Conservation (phyloP, 2,329 filamentous ascomycete species). For the Didymellaceae sp. region DNA sequence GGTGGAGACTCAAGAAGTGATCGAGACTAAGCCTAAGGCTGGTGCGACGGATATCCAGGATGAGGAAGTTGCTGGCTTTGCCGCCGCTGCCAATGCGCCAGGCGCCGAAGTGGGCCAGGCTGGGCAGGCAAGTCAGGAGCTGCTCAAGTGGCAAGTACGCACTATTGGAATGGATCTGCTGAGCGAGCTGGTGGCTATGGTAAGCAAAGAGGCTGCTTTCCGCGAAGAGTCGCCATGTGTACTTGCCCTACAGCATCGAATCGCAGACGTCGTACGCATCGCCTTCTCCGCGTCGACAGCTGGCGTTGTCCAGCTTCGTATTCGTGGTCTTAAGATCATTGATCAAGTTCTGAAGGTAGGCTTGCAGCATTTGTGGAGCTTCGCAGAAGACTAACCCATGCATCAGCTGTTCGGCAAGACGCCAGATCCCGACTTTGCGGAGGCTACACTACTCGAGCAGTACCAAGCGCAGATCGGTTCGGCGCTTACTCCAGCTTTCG, state of each 20-base stretch:
- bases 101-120: slow-evolving; percentile 51
- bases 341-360: slow-evolving; percentile 80
- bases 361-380: background rate
- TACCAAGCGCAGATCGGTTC: slow-evolving; percentile 99
- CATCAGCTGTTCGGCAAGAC: slow-evolving; percentile 85
- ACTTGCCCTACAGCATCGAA: slow-evolving; percentile 76
- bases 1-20: slow-evolving; percentile 64
- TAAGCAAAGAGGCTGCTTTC: slow-evolving; percentile 78
- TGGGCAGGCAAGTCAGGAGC: slow-evolving; percentile 70
- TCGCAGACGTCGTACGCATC: slow-evolving; percentile 94
- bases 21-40: slow-evolving; percentile 56
- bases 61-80: slow-evolving; percentile 96
- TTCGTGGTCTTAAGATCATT: slow-evolving; percentile 92
- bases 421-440: slow-evolving; percentile 95
- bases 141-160: slow-evolving; percentile 92
- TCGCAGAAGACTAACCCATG: slow-evolving; percentile 6
- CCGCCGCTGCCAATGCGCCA: slow-evolving; percentile 69
- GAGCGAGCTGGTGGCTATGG: slow-evolving; percentile 78
- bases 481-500: slow-evolving; percentile 93
- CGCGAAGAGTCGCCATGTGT: slow-evolving; percentile 82
- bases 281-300: slow-evolving; percentile 97
- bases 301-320: slow-evolving; percentile 84
- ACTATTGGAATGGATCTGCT: slow-evolving; percentile 93
- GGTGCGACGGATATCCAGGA: slow-evolving; percentile 82
- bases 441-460: slow-evolving; percentile 93